These are phyloP conservation scores for Rasamsonia emersonii DNA, from an alignment of 2,329 filamentous ascomycete species.

Conservation along the genomic window DNA sequence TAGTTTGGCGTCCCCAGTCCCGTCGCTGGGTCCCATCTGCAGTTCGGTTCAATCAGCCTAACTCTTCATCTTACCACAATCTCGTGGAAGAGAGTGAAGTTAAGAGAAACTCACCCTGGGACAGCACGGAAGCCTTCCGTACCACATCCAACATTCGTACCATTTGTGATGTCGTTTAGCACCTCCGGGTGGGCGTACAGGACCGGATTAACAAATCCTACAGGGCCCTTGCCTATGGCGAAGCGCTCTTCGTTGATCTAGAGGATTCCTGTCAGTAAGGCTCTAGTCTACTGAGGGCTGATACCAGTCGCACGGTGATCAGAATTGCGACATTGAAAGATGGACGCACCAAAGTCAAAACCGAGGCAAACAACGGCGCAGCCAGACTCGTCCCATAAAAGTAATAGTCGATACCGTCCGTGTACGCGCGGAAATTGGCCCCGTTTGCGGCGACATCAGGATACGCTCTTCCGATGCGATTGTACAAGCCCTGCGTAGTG, in stretches of 20 bases:
- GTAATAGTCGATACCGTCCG: constrained; percentile 11
- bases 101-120: constrained; percentile 12
- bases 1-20: constrained; percentile 26
- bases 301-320: not conserved
- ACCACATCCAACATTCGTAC: constrained; percentile 22
- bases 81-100: not conserved
- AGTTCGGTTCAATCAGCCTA: constrained; percentile 1
- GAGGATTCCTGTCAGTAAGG: constrained; percentile 12
- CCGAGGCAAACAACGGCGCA: constrained; percentile 21
- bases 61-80: not conserved
- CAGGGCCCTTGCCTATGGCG: constrained; percentile 35
- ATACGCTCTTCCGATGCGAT: constrained; percentile 39
- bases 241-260: constrained; percentile 43
- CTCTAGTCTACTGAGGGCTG: too few relatives aligned
- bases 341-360: constrained; percentile 19
- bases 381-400: constrained; percentile 21
- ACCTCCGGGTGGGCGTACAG: constrained; percentile 27
- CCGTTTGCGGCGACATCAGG: constrained; percentile 43
- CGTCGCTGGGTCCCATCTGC: constrained; percentile 23
- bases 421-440: constrained; percentile 21
- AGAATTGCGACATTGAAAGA: not conserved
- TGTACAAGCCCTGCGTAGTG: constrained; percentile 34
- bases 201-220: constrained; percentile 46
- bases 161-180: constrained; percentile 35
- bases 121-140: constrained; percentile 20